Evolutionary conservation across 345 rosid genomes (phyloP).

Genomic region (Boechera divaricarpa): DNA sequence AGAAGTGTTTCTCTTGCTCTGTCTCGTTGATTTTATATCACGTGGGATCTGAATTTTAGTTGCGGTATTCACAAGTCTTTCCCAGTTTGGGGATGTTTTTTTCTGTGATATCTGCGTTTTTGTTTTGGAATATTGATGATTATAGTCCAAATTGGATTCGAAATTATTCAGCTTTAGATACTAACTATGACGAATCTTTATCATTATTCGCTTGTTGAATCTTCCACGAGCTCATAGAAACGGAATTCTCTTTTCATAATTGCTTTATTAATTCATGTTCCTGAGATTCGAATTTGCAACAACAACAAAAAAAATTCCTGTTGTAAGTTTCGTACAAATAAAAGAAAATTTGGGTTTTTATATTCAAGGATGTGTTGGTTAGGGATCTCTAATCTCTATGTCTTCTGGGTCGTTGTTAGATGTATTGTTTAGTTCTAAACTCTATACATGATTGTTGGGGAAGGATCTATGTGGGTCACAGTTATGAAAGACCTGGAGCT

Average conservation of each 20-base stretch:
- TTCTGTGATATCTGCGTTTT: neutral
- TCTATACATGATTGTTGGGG: neutral
- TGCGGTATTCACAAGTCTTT: slow-evolving; percentile 40
- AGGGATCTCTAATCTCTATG: slow-evolving; percentile 10
- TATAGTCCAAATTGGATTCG: slow-evolving; percentile 13
- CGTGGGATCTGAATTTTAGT: slow-evolving; percentile 44
- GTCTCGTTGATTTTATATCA: slow-evolving; percentile 32
- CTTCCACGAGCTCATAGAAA: neutral
- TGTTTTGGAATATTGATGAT: slow-evolving; percentile 24
- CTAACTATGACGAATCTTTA: neutral
- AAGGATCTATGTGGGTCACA: slow-evolving; percentile 7
- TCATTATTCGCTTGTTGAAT: slow-evolving; percentile 12
- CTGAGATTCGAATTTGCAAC: neutral
- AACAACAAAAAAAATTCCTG: neutral
- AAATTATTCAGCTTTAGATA: neutral
- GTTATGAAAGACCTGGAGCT: neutral
- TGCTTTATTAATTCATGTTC: slow-evolving; percentile 16
- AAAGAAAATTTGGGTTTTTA: neutral
- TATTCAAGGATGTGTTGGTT: slow-evolving; percentile 1
- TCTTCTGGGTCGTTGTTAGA: neutral
- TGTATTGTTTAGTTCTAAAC: neutral
- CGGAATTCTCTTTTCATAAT: neutral
- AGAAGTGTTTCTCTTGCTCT: slow-evolving; percentile 24
- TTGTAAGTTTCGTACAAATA: neutral
- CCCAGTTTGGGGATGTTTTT: slow-evolving; percentile 31